Base-by-base conservation (phyloP, 1,284 basidiomycete species). In the Trichosporon coremiiforme region DNA sequence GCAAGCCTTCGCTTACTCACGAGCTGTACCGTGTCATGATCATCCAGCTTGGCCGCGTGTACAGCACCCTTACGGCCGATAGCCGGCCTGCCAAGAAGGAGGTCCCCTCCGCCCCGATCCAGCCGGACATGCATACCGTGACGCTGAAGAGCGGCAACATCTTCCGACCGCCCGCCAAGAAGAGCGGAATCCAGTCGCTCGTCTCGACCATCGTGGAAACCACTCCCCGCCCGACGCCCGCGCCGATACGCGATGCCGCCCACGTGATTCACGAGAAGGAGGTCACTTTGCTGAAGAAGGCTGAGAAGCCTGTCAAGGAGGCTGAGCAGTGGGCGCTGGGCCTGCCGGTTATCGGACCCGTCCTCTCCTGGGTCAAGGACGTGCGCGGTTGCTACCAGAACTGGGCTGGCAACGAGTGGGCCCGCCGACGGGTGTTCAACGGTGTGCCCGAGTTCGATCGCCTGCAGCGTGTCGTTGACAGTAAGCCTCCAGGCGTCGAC, bases 21-120 rank as follows among this genome's bases (percentile, higher is more conserved):
- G 73, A 75, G 45, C 50, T 82, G n/a, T 80, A 76, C 74, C 71
- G 77, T 65, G 75, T 74, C 8, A 74, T 82, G 12, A 73, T 82
- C 13, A 66, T 80, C 2, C 73, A 77, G 33, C 72, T 82, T 8
- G 79, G 79, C 8, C 69, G 65, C 53, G 50, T 73, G 25, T 67
- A 80, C 68, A 64, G 71, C 10, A 74, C 67, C 35, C 60, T 79
- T 15, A 38, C 70, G 10, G 74, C 76, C 8, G 74, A 68, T 36
- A 71, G 75, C 5, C 41, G 38, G 9, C 68, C 74, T 4, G 38
- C 63, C 10, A 15, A 45, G 5, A 25, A 25, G 4, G 35, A 25
- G 4, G 10, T n/a, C 0, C n/a, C 60, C 7, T 8, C 64, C 5
- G 47, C 50, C 29, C 68, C 72, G 2, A 36, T 68, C 10, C 68